Evolutionary conservation across 2,329 filamentous ascomycete species (phyloP), one percentile per base, ranked within the genome.

Genomic region (Fusarium virguliforme): DNA sequence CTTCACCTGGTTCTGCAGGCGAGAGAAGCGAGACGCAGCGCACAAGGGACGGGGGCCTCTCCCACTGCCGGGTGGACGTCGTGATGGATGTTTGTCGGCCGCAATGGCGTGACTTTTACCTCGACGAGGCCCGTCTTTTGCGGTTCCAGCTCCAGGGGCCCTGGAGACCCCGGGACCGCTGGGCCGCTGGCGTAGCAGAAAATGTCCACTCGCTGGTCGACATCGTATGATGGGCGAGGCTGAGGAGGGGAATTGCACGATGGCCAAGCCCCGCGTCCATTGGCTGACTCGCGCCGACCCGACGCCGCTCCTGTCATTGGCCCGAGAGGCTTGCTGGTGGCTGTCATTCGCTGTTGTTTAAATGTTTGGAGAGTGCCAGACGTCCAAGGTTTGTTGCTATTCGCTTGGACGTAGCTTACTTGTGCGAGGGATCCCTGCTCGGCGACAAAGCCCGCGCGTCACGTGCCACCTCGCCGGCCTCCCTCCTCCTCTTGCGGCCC

Each of bases 211-310:
- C 48, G 43, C 61, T 59, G 68, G 56, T 28, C 68, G 71, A 79
- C 74, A 80, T 81, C 80, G 79, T 81, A 81, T 81, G 79, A 81
- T 81, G 73, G 60, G 64, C 79, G 68, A 81, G 79, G 79, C 80
- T 81, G 74, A 63, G 70, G 75, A 79, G 77, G 76, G 75, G 75
- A 77, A 77, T 77, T 75, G 75, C 74, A 77, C 75, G 75, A 77
- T 77, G 64, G 66, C 66, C 74, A 74, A 75, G 72, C 62, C 67
- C 38, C 55, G 41, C 51, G 22, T 56, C 67, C 28, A 75, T 75
- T 75, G 74, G 74, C 65, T 73, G 60, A 63, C 64, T 67, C 60
- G 59, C 46, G 37, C 61, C 41, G 40, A 61, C 38, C 62, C 56
- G 63, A 41, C 35, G 38, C 38, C 51, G 58, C 43, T 55, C 35